phyloP scores from a whole-genome alignment of 352 stramenopile genomes.

The Globisporangium apiculatum region DNA sequence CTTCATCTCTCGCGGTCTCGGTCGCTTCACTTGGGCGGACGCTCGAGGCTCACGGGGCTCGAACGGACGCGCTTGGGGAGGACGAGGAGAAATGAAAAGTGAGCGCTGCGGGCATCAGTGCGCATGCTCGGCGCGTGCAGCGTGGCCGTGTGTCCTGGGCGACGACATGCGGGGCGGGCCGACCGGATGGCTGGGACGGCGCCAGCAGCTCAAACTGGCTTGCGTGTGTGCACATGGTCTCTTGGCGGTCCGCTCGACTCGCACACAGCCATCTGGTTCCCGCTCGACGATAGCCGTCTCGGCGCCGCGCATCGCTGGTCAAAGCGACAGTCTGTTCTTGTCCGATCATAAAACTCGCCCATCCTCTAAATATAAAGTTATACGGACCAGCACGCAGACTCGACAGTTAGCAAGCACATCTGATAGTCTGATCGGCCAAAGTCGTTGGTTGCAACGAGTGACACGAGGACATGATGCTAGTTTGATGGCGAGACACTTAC shows the following conservation, averaged over 20 bases:
- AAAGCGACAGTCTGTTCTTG: not conserved
- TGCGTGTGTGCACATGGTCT: not conserved
- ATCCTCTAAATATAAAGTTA: too few species aligned
- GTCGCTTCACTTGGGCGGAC: slow-evolving; percentile 10
- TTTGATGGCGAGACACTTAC: too few species aligned
- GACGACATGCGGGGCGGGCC: not conserved
- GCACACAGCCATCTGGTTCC: not conserved
- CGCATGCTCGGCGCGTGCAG: too few species aligned
- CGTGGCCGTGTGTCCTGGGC: not conserved
- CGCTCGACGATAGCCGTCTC: not conserved
- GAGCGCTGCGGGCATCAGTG: not conserved
- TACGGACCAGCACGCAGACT: too few species aligned
- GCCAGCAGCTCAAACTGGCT: slow-evolving; percentile 1
- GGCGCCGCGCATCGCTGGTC: not conserved
- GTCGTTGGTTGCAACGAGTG: too few species aligned
- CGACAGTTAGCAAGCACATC: too few species aligned
- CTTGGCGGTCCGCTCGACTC: not conserved
- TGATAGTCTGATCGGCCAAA: too few species aligned
- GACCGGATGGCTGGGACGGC: not conserved
- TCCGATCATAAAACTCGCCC: too few species aligned
- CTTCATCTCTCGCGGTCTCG: slow-evolving; percentile 9
- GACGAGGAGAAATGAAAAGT: slow-evolving; percentile 14
- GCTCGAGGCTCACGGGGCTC: not conserved
- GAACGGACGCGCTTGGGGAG: slow-evolving; percentile 10
- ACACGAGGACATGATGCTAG: too few species aligned